phyloP scores from a whole-genome alignment of 164 flowering plant genomes.

The Santalum album region DNA sequence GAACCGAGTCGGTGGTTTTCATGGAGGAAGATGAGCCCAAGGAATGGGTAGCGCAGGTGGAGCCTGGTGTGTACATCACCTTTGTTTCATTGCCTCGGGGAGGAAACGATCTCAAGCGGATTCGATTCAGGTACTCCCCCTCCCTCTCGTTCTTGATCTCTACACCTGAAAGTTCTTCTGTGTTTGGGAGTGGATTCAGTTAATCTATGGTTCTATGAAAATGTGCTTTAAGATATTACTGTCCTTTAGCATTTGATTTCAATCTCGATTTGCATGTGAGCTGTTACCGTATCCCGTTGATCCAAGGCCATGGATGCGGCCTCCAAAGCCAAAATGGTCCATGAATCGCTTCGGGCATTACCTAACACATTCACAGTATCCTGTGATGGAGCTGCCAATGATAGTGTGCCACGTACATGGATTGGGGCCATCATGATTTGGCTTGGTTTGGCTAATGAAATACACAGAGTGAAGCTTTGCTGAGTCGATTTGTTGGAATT shows the following conservation, averaged over 20 bases:
- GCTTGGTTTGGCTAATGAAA: no score
- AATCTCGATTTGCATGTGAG: slow-evolving; percentile 5
- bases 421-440: no score
- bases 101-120: slow-evolving; percentile 89
- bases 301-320: neutral
- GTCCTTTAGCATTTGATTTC: slow-evolving; percentile 1
- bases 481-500: no score
- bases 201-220: neutral
- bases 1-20: slow-evolving; percentile 47
- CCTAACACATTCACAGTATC: no score
- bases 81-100: slow-evolving; percentile 75
- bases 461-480: no score
- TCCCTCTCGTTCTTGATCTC: neutral
- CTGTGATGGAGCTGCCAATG: no score
- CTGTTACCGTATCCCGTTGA: neutral
- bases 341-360: no score
- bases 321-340: neutral
- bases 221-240: neutral
- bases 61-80: slow-evolving; percentile 91
- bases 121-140: slow-evolving; percentile 73
- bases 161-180: slow-evolving; percentile 9
- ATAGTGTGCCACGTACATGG: no score
- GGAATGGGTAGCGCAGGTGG: slow-evolving; percentile 98
- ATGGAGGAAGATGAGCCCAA: slow-evolving; percentile 83
- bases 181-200: slow-evolving; percentile 11